Evolutionary conservation across 139 green algal species (phyloP).

Genomic region (Micractinium conductrix): DNA sequence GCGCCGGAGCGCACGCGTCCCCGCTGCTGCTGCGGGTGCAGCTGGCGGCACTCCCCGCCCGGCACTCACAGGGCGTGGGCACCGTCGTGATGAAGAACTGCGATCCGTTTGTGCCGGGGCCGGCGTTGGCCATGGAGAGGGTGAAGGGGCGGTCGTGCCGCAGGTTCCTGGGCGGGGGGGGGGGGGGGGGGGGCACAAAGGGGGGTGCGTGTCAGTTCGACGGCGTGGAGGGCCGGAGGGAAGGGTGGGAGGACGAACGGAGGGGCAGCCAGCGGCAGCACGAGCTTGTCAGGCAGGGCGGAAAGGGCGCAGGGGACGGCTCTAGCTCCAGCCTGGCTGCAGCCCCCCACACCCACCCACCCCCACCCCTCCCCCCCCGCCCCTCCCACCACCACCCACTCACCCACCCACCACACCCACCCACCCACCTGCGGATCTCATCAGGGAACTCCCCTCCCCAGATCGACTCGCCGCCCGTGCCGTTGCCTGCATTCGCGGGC

Average conservation of each 20-base stretch:
- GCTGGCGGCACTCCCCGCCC: background rate
- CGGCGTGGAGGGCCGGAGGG: background rate
- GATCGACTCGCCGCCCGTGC: slow-evolving; percentile 96
- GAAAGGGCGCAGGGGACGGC: background rate
- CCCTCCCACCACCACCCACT: too few species aligned
- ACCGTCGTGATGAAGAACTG: slow-evolving; percentile 96
- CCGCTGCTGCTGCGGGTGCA: background rate
- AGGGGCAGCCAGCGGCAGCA: too few species aligned
- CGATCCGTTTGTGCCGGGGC: slow-evolving; percentile 72
- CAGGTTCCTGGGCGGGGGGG: slow-evolving; percentile 54
- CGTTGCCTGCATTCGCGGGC: too few species aligned
- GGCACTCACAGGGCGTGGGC: slow-evolving; percentile 77
- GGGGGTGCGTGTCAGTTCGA: too few species aligned
- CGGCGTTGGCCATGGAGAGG: slow-evolving; percentile 92
- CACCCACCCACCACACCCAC: too few species aligned
- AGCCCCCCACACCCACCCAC: too few species aligned
- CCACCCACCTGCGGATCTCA: slow-evolving; percentile 74
- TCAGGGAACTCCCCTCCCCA: slow-evolving; percentile 99
- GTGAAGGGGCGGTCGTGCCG: slow-evolving; percentile 90
- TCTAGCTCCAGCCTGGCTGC: background rate
- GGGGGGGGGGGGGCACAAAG: too few species aligned
- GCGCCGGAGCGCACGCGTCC: too few species aligned
- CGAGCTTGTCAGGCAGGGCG: background rate
- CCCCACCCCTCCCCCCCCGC: too few species aligned
- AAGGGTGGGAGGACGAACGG: too few species aligned